Conservation (phyloP, 2,329 filamentous ascomycete species). For the Chrysoporthe cubensis region DNA sequence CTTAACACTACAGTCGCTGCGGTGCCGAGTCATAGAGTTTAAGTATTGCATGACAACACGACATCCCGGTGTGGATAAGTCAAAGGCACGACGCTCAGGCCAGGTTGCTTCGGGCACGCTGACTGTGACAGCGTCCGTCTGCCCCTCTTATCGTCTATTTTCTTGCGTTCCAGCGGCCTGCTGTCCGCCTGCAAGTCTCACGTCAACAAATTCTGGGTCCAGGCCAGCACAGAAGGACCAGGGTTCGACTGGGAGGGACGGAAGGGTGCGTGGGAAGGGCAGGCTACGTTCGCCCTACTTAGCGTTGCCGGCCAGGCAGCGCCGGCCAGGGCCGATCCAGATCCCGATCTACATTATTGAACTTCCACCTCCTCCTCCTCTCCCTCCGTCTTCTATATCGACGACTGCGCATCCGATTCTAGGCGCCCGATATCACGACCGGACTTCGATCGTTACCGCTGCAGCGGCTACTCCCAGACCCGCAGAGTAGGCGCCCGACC, state of each 20-base stretch:
- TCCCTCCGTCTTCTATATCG: background rate
- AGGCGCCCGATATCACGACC: background rate
- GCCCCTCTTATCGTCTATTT: no score
- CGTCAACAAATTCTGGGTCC: slow-evolving; percentile 23
- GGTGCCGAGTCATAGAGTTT: no score
- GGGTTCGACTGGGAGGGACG: slow-evolving; percentile 8
- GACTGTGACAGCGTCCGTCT: no score
- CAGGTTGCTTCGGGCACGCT: no score
- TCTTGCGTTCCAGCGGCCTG: no score
- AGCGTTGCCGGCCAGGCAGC: slow-evolving; percentile 22
- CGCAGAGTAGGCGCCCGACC: background rate
- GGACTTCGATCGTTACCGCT: background rate
- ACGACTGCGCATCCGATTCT: background rate
- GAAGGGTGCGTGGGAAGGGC: background rate
- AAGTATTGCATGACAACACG: no score
- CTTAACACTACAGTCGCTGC: no score
- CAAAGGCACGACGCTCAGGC: no score
- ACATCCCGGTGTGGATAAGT: no score
- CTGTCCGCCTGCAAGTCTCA: slow-evolving; percentile 3
- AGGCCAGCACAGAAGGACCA: slow-evolving; percentile 7
- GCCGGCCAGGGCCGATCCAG: slow-evolving; percentile 6
- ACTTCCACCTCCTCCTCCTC: background rate
- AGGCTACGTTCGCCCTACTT: slow-evolving; percentile 6
- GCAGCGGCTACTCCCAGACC: background rate
- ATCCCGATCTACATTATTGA: background rate